A percentile compares a stretch with the other conserved stretches of the same genome.
phyloP scores from a whole-genome alignment of 2,329 filamentous ascomycete species.

The Phaeosphaeria sp. region DNA sequence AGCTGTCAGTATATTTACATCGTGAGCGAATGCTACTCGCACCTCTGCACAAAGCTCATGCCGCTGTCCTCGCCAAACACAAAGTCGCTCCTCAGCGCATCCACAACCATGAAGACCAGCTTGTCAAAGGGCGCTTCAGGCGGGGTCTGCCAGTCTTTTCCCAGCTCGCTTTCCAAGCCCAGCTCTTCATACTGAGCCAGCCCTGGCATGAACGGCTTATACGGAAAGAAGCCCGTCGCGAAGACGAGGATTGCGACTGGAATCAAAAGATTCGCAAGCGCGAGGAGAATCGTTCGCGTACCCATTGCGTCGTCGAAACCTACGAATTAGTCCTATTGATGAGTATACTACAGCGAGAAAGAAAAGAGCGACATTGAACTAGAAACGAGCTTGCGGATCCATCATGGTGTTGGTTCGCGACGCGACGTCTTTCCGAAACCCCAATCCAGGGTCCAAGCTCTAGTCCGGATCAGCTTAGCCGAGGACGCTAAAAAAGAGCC shows the following conservation, averaged over 20 bases:
- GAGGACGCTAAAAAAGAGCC: conserved; percentile 24
- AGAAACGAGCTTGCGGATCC: conserved; percentile 8
- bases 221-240: conserved; percentile 93
- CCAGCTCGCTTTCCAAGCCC: conserved; percentile 51
- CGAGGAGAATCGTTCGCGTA: conserved; percentile 52
- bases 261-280: conserved; percentile 77
- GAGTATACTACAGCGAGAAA: background rate
- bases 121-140: conserved; percentile 81
- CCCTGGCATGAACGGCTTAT: conserved; percentile 91
- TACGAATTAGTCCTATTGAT: conserved; percentile 6
- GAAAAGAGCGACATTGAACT: conserved; percentile 17
- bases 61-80: conserved; percentile 83
- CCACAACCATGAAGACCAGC: conserved; percentile 96
- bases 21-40: conserved; percentile 22
- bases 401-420: conserved; percentile 27
- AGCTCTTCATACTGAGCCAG: conserved; percentile 71
- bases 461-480: conserved; percentile 21
- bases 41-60: conserved; percentile 90
- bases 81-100: conserved; percentile 89
- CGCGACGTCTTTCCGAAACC: conserved; percentile 23
- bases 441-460: conserved; percentile 37
- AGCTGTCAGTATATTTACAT: conserved; percentile 1
- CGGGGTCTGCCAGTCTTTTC: conserved; percentile 43
- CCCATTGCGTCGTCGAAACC: conserved; percentile 26
- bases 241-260: conserved; percentile 73